These are phyloP conservation scores for Eutrema salsugineum DNA, from an alignment of 441 rosid species.

Conservation along the genomic window DNA sequence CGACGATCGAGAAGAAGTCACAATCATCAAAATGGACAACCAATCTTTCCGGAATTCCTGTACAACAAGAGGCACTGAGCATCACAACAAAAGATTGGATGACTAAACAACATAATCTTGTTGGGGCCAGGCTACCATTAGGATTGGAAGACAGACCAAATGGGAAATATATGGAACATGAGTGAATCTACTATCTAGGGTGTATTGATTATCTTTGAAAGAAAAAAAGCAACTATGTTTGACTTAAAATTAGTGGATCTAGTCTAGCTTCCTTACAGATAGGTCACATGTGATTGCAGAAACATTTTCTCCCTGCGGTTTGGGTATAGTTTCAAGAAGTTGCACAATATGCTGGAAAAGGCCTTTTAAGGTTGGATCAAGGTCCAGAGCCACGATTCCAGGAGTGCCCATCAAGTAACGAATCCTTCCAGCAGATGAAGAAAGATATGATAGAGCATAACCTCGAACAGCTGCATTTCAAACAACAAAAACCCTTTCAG, in stretches of 20 bases:
- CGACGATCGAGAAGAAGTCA: constrained; percentile 95
- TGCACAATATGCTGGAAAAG: constrained; percentile 84
- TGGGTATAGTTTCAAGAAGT: constrained; percentile 89
- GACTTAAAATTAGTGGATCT: constrained; percentile 2
- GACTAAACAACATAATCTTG: neutral
- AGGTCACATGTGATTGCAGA: constrained; percentile 90
- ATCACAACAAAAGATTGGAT: constrained; percentile 9
- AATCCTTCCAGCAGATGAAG: constrained; percentile 97
- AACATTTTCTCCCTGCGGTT: constrained; percentile 88
- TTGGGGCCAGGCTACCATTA: neutral
- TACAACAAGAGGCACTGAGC: neutral
- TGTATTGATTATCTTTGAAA: neutral
- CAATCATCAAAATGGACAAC: constrained; percentile 94
- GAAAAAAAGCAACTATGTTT: neutral
- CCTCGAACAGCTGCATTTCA: constrained; percentile 94
- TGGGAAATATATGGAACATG: constrained; percentile 9
- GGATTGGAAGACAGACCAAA: neutral
- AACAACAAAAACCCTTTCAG: constrained; percentile 23
- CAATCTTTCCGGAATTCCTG: constrained; percentile 99
- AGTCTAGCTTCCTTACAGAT: constrained; percentile 69
- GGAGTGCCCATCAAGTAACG: constrained; percentile 95
- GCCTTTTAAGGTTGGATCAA: constrained; percentile 85
- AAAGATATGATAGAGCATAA: constrained; percentile 97
- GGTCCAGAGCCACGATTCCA: constrained; percentile 99
- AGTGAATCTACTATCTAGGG: constrained; percentile 2